phyloP scores from a whole-genome alignment of 495 filamentous ascomycete genomes.

The Extremus antarcticus region DNA sequence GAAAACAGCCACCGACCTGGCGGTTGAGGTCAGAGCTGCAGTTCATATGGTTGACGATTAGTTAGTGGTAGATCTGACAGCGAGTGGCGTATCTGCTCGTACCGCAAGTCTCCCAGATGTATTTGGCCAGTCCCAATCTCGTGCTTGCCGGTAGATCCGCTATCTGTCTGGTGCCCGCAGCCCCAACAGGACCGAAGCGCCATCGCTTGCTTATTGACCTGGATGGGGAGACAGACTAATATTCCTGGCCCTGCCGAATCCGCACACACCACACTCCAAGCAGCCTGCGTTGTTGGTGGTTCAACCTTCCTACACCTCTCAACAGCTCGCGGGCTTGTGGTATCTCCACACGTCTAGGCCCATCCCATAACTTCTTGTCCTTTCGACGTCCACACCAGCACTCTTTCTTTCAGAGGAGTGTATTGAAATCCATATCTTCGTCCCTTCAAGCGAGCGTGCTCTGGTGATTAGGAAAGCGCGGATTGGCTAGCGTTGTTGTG shows the following conservation, averaged over 20 bases:
- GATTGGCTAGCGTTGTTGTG: not conserved
- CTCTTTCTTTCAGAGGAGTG: too few relatives aligned
- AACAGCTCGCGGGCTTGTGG: not conserved
- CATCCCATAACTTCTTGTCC: not conserved
- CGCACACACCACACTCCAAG: not conserved
- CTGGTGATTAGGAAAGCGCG: not conserved
- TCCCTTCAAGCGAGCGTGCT: too few relatives aligned
- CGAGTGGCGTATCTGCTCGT: not conserved
- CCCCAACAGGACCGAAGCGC: not conserved
- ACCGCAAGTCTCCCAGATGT: not conserved
- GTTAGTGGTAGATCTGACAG: not conserved
- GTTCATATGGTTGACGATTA: not conserved
- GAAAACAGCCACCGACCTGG: not conserved
- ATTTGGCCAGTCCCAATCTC: not conserved
- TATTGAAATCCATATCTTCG: too few relatives aligned
- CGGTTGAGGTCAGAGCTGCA: too few relatives aligned
- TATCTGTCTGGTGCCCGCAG: not conserved
- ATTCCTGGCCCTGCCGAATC: not conserved
- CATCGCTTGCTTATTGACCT: not conserved
- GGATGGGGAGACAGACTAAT: not conserved
- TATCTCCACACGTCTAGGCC: not conserved
- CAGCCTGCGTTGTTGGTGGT: not conserved
- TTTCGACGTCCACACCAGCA: not conserved
- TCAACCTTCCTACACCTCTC: slow-evolving; percentile 1
- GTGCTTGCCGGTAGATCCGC: not conserved